Base-by-base conservation (phyloP, 2,329 filamentous ascomycete species). In the Fusarium nelsonii region DNA sequence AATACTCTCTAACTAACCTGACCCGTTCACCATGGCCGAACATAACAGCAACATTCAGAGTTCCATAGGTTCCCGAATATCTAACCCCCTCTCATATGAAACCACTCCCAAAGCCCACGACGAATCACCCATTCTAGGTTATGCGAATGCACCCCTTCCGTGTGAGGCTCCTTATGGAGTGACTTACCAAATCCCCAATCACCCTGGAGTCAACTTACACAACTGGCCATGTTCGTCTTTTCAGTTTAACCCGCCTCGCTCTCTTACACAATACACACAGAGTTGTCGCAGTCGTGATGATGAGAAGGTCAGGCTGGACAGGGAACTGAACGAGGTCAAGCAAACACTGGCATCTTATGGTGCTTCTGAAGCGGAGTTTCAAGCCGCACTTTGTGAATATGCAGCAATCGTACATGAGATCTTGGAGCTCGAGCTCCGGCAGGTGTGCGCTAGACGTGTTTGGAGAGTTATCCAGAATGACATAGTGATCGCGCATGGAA, bases 211-310 rank as follows among this genome's bases (percentile, higher is more conserved):
- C 0, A 14, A 11, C 14, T 7, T 50, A 7, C 23, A 39, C 9
- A n/a, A 50, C 23, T 50, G 34, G 23, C 48, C n/a, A 15, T 50
- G 48, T 11, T 50, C 33, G 5, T 50, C 33, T 3, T 30, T 50
- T 3, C 15, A 6, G 1, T 50, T 16, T 14, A 12, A 15, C 23
- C 23, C 23, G 12, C 48, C 48, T 6, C 26, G 23, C 0, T 28
- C 6, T 5, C 15, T 4, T 8, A 23, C 9, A 12, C 23, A 50
- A 1, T 50, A 16, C n/a, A 39, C 9, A 10, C 16, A n/a, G 7
- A 8, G 16, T 5, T n/a, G 23, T 14, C 18, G 14, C 6, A 11
- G 1, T 3, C 15, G 14, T 6, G 12, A 39, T 4, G 12, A 4
- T 3, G 14, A 14, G 9, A 28, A 8, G 14, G 23, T 11, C 15